These are phyloP conservation scores for Neonectria neomacrospora DNA, from an alignment of 2,329 filamentous ascomycete genomes.

Conservation along the genomic window DNA sequence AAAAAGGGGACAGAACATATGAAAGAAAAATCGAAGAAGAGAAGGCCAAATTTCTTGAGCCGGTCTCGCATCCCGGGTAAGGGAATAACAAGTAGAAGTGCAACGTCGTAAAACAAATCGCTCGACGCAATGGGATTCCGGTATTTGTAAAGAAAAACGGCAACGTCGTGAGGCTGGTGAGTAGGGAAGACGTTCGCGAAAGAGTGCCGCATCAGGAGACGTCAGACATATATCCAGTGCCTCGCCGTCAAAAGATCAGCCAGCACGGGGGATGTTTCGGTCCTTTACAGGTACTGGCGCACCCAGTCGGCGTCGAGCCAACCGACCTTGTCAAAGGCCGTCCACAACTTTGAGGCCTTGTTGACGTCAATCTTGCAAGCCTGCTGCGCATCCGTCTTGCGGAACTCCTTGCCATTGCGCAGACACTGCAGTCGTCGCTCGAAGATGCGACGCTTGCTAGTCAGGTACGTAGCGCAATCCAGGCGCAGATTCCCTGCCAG, in stretches of 20 bases:
- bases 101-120: constrained; percentile 29
- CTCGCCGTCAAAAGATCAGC: not conserved
- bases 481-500: constrained; percentile 84
- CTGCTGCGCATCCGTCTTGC: constrained; percentile 95
- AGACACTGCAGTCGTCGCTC: constrained; percentile 76
- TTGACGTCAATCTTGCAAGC: constrained; percentile 99
- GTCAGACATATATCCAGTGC: constrained; percentile 1
- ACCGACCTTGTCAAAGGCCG: constrained; percentile 85
- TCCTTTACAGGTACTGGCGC: constrained; percentile 46
- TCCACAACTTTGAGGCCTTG: constrained; percentile 94
- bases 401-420: constrained; percentile 81
- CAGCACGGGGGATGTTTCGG: not conserved
- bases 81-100: constrained; percentile 14
- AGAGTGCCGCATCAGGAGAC: not conserved
- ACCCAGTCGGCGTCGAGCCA: constrained; percentile 75
- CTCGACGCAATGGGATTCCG: constrained; percentile 29
- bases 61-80: not conserved
- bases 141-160: constrained; percentile 25
- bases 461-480: constrained; percentile 88
- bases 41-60: constrained; percentile 13
- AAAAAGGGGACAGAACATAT: constrained; percentile 16
- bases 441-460: constrained; percentile 94
- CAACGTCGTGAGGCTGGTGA: constrained; percentile 30
- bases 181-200: not conserved
- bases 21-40: constrained; percentile 20